Base-by-base conservation (phyloP, 164 flowering plant genomes). In the Houttuynia cordata region DNA sequence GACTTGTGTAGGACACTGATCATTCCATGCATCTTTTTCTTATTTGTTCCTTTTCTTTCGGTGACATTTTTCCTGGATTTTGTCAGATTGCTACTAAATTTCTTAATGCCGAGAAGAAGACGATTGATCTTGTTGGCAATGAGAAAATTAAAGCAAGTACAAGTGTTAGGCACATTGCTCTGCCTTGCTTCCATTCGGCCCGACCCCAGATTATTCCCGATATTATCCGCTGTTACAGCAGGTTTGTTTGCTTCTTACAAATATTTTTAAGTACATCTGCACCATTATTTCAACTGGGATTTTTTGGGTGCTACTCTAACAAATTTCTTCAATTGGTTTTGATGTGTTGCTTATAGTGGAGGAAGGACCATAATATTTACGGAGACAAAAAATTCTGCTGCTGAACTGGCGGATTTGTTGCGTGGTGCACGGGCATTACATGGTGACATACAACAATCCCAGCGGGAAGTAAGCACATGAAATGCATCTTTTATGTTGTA, bases 131-230 rank as follows among this genome's bases (percentile, higher is more conserved):
- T 73, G 96, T 93, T 65, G 91, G 97, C 23, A 84, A 86, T 73
- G 92, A 86, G 76, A 89, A 81, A 64, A 87, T 92, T 91, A 92
- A 92, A 76, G 97, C 98, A 40, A 91, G 96, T 61, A 73, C 76
- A 42, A 83, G 61, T 76, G 95, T 91, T 30, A 80, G 95, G 61
- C 96, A 91, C 73, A 85, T 88, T 64, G 88, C 82, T 50, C 71
- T 88, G 59, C 95, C 95, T 3, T 93, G 99, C 70, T 80, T 87
- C 54, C 68, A 70, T 70, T 60, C 83, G 12, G 99, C 97, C 23
- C 80, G 81, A 68, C 30, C 92, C 42, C 83, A 81, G 71, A 62
- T 88, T n/a, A 88, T 91, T 69, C 96, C 96, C 15, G 97, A 93
- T 71, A 71, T 91, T 40, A 86, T 91, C 67, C 83, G 87, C 13